Conservation (phyloP, 805 yeast genomes). For the Torulaspora maleeae region DNA sequence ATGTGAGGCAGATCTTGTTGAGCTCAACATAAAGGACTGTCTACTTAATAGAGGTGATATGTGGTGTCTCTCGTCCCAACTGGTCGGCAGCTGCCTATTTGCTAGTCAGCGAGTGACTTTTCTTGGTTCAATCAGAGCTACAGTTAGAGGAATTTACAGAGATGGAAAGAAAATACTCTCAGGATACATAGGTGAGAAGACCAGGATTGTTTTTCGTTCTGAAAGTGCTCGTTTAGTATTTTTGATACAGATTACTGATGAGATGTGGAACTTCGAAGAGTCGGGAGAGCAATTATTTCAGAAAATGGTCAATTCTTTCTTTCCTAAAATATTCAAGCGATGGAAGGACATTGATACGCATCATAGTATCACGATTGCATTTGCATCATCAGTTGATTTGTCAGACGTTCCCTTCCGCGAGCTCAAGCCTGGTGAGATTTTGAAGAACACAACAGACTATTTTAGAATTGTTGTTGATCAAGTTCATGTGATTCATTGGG, state of each 20-base stretch:
- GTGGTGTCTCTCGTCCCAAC: conserved; percentile 71
- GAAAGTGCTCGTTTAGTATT: conserved; percentile 83
- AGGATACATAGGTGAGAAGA: conserved; percentile 66
- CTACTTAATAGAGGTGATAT: conserved; percentile 84
- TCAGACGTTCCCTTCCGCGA: conserved; percentile 49
- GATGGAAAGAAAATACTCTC: conserved; percentile 68
- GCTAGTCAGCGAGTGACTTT: conserved; percentile 60
- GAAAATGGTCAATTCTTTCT: conserved; percentile 83
- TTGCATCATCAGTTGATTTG: conserved; percentile 68
- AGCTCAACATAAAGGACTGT: conserved; percentile 73
- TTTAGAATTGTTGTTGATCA: conserved; percentile 94
- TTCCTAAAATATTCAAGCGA: conserved; percentile 80
- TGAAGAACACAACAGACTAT: conserved; percentile 66
- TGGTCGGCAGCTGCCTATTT: conserved; percentile 63
- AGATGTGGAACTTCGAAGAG: conserved; percentile 98
- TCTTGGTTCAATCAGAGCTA: conserved; percentile 56
- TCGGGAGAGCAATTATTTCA: conserved; percentile 93
- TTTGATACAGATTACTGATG: conserved; percentile 82
- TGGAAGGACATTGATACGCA: conserved; percentile 88
- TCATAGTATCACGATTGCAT: conserved; percentile 87
- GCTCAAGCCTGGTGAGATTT: conserved; percentile 66
- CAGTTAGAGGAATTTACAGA: conserved; percentile 55
- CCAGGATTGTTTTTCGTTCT: conserved; percentile 82
- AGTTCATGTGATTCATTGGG: conserved; percentile 85
- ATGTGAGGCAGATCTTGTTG: conserved; percentile 77